These are phyloP conservation scores for Neopestalotiopsis sp. DNA, from an alignment of 2,329 filamentous ascomycete species.

Conservation along the genomic window DNA sequence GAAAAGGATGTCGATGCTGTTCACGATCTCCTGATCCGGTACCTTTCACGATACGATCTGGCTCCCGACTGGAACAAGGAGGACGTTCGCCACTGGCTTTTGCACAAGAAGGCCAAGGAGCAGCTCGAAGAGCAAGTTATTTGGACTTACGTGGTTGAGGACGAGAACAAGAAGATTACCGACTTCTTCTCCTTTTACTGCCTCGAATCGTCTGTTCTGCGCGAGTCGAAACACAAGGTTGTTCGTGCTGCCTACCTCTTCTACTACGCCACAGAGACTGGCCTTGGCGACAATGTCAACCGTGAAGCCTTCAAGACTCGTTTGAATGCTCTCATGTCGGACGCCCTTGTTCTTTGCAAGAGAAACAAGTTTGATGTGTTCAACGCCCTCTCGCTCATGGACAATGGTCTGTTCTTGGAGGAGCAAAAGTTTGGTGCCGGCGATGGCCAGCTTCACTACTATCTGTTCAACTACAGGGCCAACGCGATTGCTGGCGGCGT, in stretches of 20 bases:
- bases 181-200: slow-evolving; percentile 98
- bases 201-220: slow-evolving; percentile 91
- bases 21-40: slow-evolving; percentile 74
- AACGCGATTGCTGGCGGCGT: slow-evolving; percentile 86
- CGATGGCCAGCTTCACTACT: slow-evolving; percentile 95
- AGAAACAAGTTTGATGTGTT: slow-evolving; percentile 89
- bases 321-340: slow-evolving; percentile 79
- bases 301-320: slow-evolving; percentile 72
- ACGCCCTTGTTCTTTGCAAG: slow-evolving; percentile 89
- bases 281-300: slow-evolving; percentile 63
- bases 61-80: slow-evolving; percentile 79
- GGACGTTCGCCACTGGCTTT: slow-evolving; percentile 87
- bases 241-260: slow-evolving; percentile 94
- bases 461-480: slow-evolving; percentile 95
- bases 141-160: slow-evolving; percentile 91
- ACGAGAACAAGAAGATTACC: slow-evolving; percentile 78
- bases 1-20: slow-evolving; percentile 79
- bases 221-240: slow-evolving; percentile 75
- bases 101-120: slow-evolving; percentile 66
- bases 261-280: slow-evolving; percentile 90
- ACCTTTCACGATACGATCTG: slow-evolving; percentile 81
- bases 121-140: slow-evolving; percentile 77
- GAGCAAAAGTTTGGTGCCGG: slow-evolving; percentile 94
- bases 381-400: slow-evolving; percentile 91
- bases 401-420: slow-evolving; percentile 92